Conservation (phyloP, 2,329 filamentous ascomycete species). For the Teratosphaeria nubilosa region DNA sequence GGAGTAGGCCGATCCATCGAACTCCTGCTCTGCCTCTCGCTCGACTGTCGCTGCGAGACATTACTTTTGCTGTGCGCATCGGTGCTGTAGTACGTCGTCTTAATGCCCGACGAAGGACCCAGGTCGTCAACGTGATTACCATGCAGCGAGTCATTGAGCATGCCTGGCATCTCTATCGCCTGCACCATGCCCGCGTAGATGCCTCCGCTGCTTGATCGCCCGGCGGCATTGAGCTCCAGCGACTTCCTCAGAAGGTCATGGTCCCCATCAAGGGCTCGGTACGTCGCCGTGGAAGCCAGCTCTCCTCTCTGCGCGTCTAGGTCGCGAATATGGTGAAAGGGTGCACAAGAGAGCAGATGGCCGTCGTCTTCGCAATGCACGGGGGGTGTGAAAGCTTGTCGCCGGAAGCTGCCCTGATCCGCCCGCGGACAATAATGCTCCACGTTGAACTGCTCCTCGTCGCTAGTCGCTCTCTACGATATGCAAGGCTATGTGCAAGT, state of each 20-base stretch:
- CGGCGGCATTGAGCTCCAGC: constrained; percentile 21
- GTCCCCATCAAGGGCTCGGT: constrained; percentile 20
- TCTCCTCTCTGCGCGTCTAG: background rate
- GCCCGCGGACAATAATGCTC: background rate
- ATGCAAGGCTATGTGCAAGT: background rate
- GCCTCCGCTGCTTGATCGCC: constrained; percentile 6
- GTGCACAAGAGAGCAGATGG: background rate
- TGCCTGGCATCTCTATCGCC: constrained; percentile 42
- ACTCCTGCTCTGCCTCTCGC: constrained; percentile 2
- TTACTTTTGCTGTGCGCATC: constrained; percentile 3
- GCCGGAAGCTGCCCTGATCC: background rate
- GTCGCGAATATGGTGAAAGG: background rate
- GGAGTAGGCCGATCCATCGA: constrained; percentile 9
- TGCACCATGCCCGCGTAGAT: constrained; percentile 32
- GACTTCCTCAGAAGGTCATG: constrained; percentile 18
- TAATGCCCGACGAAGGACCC: constrained; percentile 24
- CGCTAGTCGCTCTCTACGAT: background rate
- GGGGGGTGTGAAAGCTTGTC: background rate
- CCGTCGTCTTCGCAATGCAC: background rate
- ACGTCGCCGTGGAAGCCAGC: constrained; percentile 18
- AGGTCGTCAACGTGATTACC: background rate
- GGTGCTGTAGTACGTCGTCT: constrained; percentile 16
- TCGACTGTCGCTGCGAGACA: constrained; percentile 2
- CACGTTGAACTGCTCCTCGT: background rate
- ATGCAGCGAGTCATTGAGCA: constrained; percentile 13